Conservation (phyloP, 2,329 filamentous ascomycete species). For the Cladosporium sp. region DNA sequence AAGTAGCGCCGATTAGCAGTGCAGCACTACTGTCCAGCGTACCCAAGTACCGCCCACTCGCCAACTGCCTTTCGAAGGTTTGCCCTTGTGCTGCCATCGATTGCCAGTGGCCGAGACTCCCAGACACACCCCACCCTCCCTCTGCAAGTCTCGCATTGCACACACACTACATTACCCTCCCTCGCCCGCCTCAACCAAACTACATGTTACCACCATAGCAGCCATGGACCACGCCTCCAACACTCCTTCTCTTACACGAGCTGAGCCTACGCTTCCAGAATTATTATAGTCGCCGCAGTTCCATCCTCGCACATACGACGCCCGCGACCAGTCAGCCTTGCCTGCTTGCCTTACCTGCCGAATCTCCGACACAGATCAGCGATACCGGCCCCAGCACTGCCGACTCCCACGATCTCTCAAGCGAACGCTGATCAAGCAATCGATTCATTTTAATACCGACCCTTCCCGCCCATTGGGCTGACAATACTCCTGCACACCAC, state of each 20-base stretch:
- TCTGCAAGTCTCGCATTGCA: background rate
- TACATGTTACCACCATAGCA: conserved; percentile 2
- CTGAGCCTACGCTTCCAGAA: conserved; percentile 3
- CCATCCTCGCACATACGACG: background rate
- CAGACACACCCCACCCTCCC: conserved; percentile 6
- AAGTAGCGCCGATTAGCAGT: background rate
- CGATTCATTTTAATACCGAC: background rate
- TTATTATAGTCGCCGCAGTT: conserved; percentile 7
- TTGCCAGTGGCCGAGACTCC: conserved; percentile 2
- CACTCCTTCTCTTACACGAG: conserved; percentile 1
- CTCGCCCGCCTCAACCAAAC: conserved; percentile 12
- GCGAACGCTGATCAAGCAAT: conserved; percentile 15
- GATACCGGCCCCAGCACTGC: conserved; percentile 16
- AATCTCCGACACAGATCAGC: conserved; percentile 20
- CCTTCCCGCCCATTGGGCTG: background rate
- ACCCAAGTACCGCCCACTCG: conserved; percentile 2
- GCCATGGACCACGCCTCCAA: conserved; percentile 1
- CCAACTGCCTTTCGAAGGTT: background rate
- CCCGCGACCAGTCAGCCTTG: conserved; percentile 11
- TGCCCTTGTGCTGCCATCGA: background rate
- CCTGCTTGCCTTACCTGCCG: conserved; percentile 8
- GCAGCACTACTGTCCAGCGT: background rate
- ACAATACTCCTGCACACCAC: background rate
- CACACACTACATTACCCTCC: background rate
- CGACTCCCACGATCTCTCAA: conserved; percentile 9